Percentiles rank a stretch among this genome's conserved stretches.
Conservation (phyloP, 164 flowering plant species). For the Stephania cephalantha region DNA sequence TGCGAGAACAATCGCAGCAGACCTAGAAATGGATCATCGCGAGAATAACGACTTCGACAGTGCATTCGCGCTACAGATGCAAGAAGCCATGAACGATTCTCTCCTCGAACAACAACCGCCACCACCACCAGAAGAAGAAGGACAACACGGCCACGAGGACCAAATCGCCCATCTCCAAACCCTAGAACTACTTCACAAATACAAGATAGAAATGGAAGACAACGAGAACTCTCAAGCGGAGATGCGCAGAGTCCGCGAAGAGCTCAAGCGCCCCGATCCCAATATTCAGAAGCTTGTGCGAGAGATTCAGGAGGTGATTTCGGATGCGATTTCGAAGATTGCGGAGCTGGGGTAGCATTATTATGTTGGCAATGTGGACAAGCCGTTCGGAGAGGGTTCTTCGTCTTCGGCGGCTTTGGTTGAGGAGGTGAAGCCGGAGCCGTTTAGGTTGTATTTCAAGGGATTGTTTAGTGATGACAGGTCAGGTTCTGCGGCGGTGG, state of each 20-base stretch:
- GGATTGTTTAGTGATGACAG: constrained; percentile 52
- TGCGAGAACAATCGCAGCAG: not conserved
- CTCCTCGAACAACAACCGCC: not conserved
- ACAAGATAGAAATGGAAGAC: constrained; percentile 25
- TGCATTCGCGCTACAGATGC: constrained; percentile 7
- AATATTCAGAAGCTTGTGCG: constrained; percentile 42
- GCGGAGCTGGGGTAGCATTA: constrained; percentile 47
- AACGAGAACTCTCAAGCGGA: constrained; percentile 26
- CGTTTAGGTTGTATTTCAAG: constrained; percentile 53
- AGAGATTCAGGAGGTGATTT: constrained; percentile 12
- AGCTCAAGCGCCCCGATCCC: constrained; percentile 40
- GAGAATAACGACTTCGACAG: constrained; percentile 1
- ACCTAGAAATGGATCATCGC: not conserved
- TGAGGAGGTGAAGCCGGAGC: not conserved
- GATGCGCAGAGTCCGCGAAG: constrained; percentile 23
- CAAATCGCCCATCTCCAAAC: constrained; percentile 2
- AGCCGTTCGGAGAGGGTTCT: constrained; percentile 41
- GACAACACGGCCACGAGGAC: not conserved
- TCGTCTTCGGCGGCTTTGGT: not conserved
- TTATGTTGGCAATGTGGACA: constrained; percentile 38
- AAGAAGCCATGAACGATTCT: constrained; percentile 12
- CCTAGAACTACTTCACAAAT: constrained; percentile 6
- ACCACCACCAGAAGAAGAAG: no score
- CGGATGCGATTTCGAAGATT: constrained; percentile 16
- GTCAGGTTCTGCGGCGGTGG: constrained; percentile 12